Base-by-base conservation (phyloP, 768 basidiomycete species). In the Tricholoma terreum region DNA sequence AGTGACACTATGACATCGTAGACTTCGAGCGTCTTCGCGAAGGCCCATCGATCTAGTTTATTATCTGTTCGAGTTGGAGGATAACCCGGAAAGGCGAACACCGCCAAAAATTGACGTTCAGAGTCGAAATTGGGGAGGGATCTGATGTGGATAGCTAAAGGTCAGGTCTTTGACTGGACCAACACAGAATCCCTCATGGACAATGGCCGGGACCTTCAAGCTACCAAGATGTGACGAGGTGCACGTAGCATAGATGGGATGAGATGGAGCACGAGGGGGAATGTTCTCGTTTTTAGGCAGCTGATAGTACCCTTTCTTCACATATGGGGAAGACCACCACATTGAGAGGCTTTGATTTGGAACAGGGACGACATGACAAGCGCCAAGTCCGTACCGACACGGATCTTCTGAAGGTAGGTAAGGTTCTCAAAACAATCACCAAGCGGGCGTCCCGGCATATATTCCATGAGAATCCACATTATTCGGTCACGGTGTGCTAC, bases 401-500 rank as follows among this genome's bases (percentile, higher is more conserved):
- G 22, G 33, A 50, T 30, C 21, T 34, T 30, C 33, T 50, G 49
- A 30, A 31, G 49, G 33, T 31, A 50, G 49, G 30, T 34, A 6
- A 50, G 49, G 33, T 30, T 50, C 21, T 50, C 21, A 34, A 50
- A 50, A 50, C 49, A 50, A 53, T 58, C 38, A 40, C 42, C 48
- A 56, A 61, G 46, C 30, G 57, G 42, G 17, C 43, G 43, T 36
- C 64, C 64, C 42, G 58, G 53, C 43, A 65, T 35, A 48, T 58
- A 58, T 49, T 65, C 60, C 64, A 65, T 65, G 14, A 65, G 56
- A 43, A 50, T 58, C 58, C 62, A 64, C 49, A n/a, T n/a, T n/a
- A n/a, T n/a, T n/a, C n/a, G n/a, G n/a, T n/a, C n/a, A 54, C 17
- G 64, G 54, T 19, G 62, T 49, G 48, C 58, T 50, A 58, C 56